Conservation (phyloP, 2,329 filamentous ascomycete species). For the Ceratocystis papillata region DNA sequence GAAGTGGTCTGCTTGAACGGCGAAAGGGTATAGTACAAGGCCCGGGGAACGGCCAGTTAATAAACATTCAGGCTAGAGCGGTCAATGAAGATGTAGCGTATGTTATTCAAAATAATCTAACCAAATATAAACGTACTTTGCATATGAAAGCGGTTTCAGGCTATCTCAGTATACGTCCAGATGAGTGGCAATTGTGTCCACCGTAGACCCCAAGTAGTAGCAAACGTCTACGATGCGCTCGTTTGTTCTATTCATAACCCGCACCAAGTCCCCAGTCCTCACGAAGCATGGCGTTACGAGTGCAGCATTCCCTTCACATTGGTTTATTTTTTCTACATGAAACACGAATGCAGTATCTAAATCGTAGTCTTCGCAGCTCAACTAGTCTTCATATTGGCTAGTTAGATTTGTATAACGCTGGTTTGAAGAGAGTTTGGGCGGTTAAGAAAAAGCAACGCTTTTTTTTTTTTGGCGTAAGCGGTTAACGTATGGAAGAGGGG, state of each 20-base stretch:
- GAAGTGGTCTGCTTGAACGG: not conserved
- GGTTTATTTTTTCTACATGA: slow-evolving; percentile 4
- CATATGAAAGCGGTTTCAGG: slow-evolving; percentile 12
- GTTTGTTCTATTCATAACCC: not conserved
- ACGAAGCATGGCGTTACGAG: not conserved
- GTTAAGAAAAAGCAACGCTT: slow-evolving; percentile 4
- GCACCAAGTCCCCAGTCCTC: not conserved
- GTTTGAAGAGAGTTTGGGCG: slow-evolving; percentile 14
- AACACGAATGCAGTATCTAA: slow-evolving; percentile 14
- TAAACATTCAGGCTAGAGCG: not conserved
- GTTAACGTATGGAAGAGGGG: slow-evolving; percentile 15
- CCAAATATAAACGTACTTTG: not conserved
- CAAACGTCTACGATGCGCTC: not conserved
- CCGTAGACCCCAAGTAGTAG: not conserved
- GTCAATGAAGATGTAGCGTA: not conserved
- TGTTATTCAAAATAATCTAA: not conserved
- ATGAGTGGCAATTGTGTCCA: not conserved
- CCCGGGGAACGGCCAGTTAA: slow-evolving; percentile 3
- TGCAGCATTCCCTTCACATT: not conserved
- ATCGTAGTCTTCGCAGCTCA: not conserved
- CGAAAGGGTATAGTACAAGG: not conserved
- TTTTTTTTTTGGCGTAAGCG: slow-evolving; percentile 15
- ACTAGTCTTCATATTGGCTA: slow-evolving; percentile 19
- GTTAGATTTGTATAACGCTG: slow-evolving; percentile 6
- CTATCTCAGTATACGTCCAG: not conserved